These are phyloP conservation scores for Exophiala spinifera DNA, from an alignment of 2,329 filamentous ascomycete species.

Conservation along the genomic window DNA sequence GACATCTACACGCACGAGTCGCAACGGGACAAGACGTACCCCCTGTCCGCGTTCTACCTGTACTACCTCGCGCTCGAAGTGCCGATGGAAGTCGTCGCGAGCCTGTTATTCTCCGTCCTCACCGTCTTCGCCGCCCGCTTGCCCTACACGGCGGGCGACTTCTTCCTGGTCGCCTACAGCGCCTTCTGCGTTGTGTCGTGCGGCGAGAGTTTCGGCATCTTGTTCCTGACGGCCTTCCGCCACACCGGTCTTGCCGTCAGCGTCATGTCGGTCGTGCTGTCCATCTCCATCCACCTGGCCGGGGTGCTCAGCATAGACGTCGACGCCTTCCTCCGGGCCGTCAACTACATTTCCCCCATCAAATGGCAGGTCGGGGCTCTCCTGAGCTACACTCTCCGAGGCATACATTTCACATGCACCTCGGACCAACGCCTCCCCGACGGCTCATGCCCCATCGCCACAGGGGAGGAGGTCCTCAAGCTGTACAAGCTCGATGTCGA, in stretches of 20 bases:
- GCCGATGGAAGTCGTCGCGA: conserved; percentile 66
- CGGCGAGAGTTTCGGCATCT: conserved; percentile 72
- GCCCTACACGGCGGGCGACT: conserved; percentile 60
- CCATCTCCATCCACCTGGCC: conserved; percentile 67
- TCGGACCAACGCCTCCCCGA: conserved; percentile 57
- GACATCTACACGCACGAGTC: conserved; percentile 72
- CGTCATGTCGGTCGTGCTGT: conserved; percentile 66
- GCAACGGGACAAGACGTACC: conserved; percentile 69
- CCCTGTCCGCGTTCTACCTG: conserved; percentile 66
- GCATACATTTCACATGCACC: conserved; percentile 62
- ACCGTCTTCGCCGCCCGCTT: conserved; percentile 64
- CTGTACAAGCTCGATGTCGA: conserved; percentile 65
- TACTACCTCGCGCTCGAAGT: conserved; percentile 69
- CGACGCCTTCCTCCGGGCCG: conserved; percentile 61
- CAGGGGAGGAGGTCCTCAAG: conserved; percentile 63
- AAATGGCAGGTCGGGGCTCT: conserved; percentile 68
- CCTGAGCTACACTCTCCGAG: conserved; percentile 61
- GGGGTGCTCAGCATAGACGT: conserved; percentile 70
- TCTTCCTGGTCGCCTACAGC: conserved; percentile 65
- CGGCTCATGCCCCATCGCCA: conserved; percentile 63
- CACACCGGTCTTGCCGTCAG: conserved; percentile 77
- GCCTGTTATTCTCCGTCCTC: conserved; percentile 64
- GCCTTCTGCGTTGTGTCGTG: conserved; percentile 71
- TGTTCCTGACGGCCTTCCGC: conserved; percentile 73
- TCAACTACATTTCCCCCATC: conserved; percentile 70